Evolutionary conservation across 1,139 yeast genomes (phyloP).

Genomic region (Tardiomyces digboiensis): DNA sequence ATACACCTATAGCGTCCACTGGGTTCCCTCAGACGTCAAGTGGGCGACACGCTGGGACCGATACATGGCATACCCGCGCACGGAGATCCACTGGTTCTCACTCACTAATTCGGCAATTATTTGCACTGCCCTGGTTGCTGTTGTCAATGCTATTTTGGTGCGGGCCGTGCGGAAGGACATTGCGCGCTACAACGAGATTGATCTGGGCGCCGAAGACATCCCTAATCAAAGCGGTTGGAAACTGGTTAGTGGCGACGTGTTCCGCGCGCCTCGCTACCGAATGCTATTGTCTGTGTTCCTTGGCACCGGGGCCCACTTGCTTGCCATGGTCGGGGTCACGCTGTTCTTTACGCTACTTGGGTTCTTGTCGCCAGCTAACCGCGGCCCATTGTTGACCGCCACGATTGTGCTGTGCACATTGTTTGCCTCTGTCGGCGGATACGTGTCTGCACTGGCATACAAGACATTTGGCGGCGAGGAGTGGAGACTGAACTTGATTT

Average conservation of each 20-base stretch:
- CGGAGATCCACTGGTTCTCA: conserved; percentile 94
- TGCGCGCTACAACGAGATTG: conserved; percentile 80
- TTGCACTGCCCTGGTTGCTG: conserved; percentile 65
- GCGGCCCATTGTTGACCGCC: conserved; percentile 89
- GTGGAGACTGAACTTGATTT: conserved; percentile 77
- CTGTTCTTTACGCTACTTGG: conserved; percentile 82
- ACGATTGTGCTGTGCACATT: conserved; percentile 77
- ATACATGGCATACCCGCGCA: conserved; percentile 84
- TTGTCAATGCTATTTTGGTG: conserved; percentile 71
- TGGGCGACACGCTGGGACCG: conserved; percentile 99
- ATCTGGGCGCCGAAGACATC: conserved; percentile 62
- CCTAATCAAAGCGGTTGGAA: conserved; percentile 98
- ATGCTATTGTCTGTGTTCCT: conserved; percentile 68
- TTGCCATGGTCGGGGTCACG: conserved; percentile 67
- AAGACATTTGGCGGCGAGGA: conserved; percentile 86
- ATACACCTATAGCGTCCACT: conserved; percentile 56
- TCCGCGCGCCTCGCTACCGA: conserved; percentile 69
- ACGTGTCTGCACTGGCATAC: conserved; percentile 75
- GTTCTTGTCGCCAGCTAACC: conserved; percentile 82
- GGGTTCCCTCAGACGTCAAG: conserved; percentile 58
- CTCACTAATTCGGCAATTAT: conserved; percentile 75
- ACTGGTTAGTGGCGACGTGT: conserved; percentile 89
- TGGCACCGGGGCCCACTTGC: conserved; percentile 84
- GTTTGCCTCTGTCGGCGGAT: conserved; percentile 77
- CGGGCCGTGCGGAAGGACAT: conserved; percentile 82